Evolutionary conservation across 2,329 filamentous ascomycete genomes (phyloP), one percentile per base, ranked within the genome.

Genomic region (Penicillium sclerotiorum): DNA sequence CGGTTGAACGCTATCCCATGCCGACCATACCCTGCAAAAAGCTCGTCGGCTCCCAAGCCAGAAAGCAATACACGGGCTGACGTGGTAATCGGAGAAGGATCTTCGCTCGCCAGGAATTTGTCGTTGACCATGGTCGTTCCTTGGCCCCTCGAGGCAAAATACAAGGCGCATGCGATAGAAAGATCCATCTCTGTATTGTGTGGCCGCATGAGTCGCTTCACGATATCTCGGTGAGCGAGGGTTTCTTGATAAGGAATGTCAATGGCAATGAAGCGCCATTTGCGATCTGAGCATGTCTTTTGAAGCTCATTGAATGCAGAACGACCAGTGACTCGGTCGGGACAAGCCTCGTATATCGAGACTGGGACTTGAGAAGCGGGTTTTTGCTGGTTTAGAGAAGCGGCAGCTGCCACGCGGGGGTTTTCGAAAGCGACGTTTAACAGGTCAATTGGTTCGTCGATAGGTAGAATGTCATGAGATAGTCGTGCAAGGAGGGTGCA

Each of bases 101-200:
- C 58, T 48, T 9, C 62, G 50, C 27, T 59, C 50, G 11, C 57
- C 64, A 47, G 73, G 73, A 39, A 55, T 38, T 36, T 35, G 53
- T 32, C 39, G 41, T 27, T 50, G 39, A 20, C 18, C 12, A 28
- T 15, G 7, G 78, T 74, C 15, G 68, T 57, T 0, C 87, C 90
- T 43, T 74, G 69, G 1, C 91, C 93, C 32, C 90, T 82, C 0
- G 93, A 86, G 5, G 94, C 91, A 74, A 99, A 99, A 70, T 96
- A 97, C n/a, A 99, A 78, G 0, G 94, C 94, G 60, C 83, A 87
- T 0, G 89, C 88, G 61, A 99, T 99, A 3, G 94, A 99, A 1
- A 99, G 78, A 63, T 99, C 94, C 94, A 99, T 99, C 71, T 99
- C 94, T 0, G 94, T 99, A 59, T 96, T 93, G 71, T 99, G 94